Base-by-base conservation (phyloP, 129 eudicot species). In the Escallonia herrerae region DNA sequence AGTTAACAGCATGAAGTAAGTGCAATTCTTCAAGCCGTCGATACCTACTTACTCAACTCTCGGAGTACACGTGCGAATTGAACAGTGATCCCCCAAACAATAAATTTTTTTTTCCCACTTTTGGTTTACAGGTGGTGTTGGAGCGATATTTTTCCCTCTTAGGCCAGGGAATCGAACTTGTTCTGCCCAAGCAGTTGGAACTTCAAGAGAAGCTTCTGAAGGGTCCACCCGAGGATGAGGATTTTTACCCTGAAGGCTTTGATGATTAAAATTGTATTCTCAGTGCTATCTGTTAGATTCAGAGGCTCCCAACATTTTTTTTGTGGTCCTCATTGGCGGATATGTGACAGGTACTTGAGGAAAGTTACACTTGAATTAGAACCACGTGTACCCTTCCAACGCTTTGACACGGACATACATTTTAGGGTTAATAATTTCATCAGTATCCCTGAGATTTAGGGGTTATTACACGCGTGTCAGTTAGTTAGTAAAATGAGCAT, bases 151-250 rank as follows among this genome's bases (percentile, higher is more conserved):
- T 88, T 65, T 79, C 89, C 42, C 33, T 42, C 39, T 70, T 74
- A 47, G 98, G 98, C 11, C 54, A 77, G 58, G 87, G 85, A 63
- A 65, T 81, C 40, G 90, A 85, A 66, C 85, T 88, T 60, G 96
- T 93, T 43, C 72, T 86, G 66, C 98, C 98, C 1, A 93, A 93
- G 80, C 89, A 81, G 72, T 80, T 81, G 71, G 91, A 83, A 33
- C 95, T 93, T 43, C 96, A 81, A 72, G 80, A 83, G 75, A 88
- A 83, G 85, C 81, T 93, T 60, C 74, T 76, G 8, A 65, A 68
- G 72, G 95, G 91, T 55, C 95, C 95, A 58, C 72, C 84, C 14
- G 72, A 64, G 12, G 88, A 87, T 62, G 50, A 43, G 5, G 87
- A 85, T 68, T 78, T 75, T 70, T 80, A 43, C 60, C 62, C 64